Base-by-base conservation (phyloP, 305 asterid species). In the Andrographis paniculata region DNA sequence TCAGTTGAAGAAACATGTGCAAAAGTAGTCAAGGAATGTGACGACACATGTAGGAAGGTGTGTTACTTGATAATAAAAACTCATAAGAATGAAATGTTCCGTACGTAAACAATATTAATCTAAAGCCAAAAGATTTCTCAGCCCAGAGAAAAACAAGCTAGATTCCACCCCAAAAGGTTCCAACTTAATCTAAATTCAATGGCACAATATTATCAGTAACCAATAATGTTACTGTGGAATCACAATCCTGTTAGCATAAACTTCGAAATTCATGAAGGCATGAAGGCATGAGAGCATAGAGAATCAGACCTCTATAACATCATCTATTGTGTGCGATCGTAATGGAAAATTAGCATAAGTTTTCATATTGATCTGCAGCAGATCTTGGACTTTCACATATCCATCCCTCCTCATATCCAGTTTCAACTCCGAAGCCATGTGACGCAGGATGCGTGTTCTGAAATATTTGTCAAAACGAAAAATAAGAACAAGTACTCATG, bases 391-490 rank as follows among this genome's bases (percentile, higher is more conserved):
- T 68, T 83, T 87, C 44, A 83, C 89, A 77, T 71, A 91, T 59
- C 95, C 99, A 64, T 91, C 96, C 61, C 52, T 59, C 67, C 94
- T 83, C 87, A 87, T 83, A 42, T 80, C 75, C 67, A 91, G 63
- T 35, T 72, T 86, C 75, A 87, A 61, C 66, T 86, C 89, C 20
- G 89, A 68, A 60, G 93, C 94, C 99, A 76, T 78, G 64, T 86
- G 99, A 59, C 96, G 80, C 69, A 86, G 64, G 68, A 91, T 53
- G 33, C 94, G 83, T 1, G 95, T 80, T 62, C 99, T 83, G 77
- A 24, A 67, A 61, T 48, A 28, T 42, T 24, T 17, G 13, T 12
- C 14, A 16, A 7, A 28, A 2, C 1, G n/a, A n/a, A n/a, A n/a
- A n/a, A n/a, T n/a, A n/a, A n/a, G n/a, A n/a, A n/a, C n/a, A n/a